Base-by-base conservation (phyloP, 192 early-diverging fungal genomes). In the Coemansia sp. region DNA sequence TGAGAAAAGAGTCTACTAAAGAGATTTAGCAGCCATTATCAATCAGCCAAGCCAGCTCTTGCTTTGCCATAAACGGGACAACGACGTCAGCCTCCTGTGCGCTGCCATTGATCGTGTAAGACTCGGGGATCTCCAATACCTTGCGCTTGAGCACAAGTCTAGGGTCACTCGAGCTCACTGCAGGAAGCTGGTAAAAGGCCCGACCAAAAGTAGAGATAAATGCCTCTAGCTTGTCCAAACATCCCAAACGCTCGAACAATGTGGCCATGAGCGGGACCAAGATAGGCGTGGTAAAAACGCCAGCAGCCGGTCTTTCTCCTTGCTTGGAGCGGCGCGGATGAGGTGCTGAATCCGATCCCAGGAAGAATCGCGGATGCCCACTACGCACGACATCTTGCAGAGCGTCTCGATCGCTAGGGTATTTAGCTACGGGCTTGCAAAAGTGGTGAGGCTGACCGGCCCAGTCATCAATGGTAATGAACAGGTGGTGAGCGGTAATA, bases 361-460 rank as follows among this genome's bases (percentile, higher is more conserved):
- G 81, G 86, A 99, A 99, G 88, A 99, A 99, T 2, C 95, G 87
- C 16, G 94, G 94, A 72, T 97, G 97, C 21, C 93, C 95, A 69
- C 91, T 89, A 63, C 83, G 86, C 43, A 97, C 82, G 10, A 95
- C 87, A 13, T 91, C 88, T 21, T 91, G 90, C 55, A 99, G 85
- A 1, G 97, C 97, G 8, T 90, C 85, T 10, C 97, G 90, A 72
- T 99, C 97, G 52, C 88, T 87, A 11, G 94, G 95, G 73, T 84
- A 96, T 83, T 99, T 99, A 33, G 97, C 97, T 23, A 99, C 97
- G 33, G 97, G 97, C 83, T 99, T 99, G 87, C 97, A 99, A 78
- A 95, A 99, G 78, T 96, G 88, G 71, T 99, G 97, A 63, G 90
- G 91, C 69, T 94, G 89, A 6, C 96, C 97, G 32, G 97, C 97